Base-by-base conservation (phyloP, 2,329 filamentous ascomycete species). In the Diaporthe velutina region DNA sequence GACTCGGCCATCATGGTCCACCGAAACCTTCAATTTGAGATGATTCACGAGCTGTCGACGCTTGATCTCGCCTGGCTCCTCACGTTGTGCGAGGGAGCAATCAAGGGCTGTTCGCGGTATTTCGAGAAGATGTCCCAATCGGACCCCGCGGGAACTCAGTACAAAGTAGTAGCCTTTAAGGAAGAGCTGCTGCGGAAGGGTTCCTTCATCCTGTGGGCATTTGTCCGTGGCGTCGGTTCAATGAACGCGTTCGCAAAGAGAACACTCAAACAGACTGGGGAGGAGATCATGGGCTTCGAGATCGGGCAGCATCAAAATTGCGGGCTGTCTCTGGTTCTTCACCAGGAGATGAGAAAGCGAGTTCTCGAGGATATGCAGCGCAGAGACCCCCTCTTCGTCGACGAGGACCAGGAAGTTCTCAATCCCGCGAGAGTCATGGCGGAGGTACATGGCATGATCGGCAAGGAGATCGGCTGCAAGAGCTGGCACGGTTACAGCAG, bases 141-240 rank as follows among this genome's bases (percentile, higher is more conserved):
- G 13, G 74, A 75, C 64, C 68, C 73, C 45, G 33, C 48, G n/a
- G 61, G 45, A 61, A 71, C 67, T 19, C 55, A 67, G 7, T 48
- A 60, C 64, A 73, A 73, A 33, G 42, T 75, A 17, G 40, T 70
- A 55, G 75, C 75, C 35, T 74, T 74, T 70, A 72, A 72, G 45
- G 75, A 76, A 45, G 52, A 70, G 54, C 60, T 76, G 45, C 28
- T 76, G 19, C 75, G 73, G 12, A 40, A 64, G n/a, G 75, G 75
- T 25, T 70, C 48, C 38, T 64, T 71, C 60, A 38, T 72, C 38
- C n/a, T 76, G 35, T 76, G 74, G 74, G 71, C 57, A 35, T 75
- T 74, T 17, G 33, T 75, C 42, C 58, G 74, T 33, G 71, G 71
- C 67, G 40, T 52, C 19, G 72, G 60, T 5, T 22, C 57, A 5